Percentiles rank a stretch among this genome's conserved stretches.
Conservation (phyloP, 2,329 filamentous ascomycete genomes). For the Scolecobasidium constrictum region DNA sequence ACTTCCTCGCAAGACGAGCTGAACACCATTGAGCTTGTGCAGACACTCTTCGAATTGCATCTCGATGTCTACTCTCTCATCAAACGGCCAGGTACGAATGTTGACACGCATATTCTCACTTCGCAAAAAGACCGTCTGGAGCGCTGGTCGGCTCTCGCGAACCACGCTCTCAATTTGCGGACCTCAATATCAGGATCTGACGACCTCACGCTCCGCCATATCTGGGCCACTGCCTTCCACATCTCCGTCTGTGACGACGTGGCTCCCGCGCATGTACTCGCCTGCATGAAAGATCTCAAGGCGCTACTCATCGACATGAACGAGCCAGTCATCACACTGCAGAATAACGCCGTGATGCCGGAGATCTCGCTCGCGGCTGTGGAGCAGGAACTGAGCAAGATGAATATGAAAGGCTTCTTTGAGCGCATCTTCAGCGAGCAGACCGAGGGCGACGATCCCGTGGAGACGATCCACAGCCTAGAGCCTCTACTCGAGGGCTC, state of each 20-base stretch:
- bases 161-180: conserved; percentile 39
- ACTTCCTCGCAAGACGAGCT: conserved; percentile 17
- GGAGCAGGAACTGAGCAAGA: conserved; percentile 80
- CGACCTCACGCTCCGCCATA: conserved; percentile 46
- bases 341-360: conserved; percentile 82
- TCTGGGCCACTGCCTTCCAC: conserved; percentile 56
- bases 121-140: conserved; percentile 47
- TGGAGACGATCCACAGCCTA: conserved; percentile 78
- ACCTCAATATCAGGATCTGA: conserved; percentile 19
- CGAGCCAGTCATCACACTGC: conserved; percentile 47
- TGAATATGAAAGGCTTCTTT: conserved; percentile 96
- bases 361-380: conserved; percentile 74
- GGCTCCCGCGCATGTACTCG: conserved; percentile 47
- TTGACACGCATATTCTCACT: conserved; percentile 38
- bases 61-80: conserved; percentile 55
- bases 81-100: conserved; percentile 47
- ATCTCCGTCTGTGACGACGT: conserved; percentile 46
- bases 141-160: conserved; percentile 49
- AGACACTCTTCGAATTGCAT: conserved; percentile 56
- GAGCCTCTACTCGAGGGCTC: conserved; percentile 78
- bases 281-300: conserved; percentile 54
- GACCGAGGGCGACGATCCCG: conserved; percentile 68
- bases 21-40: conserved; percentile 39
- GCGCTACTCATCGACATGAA: conserved; percentile 37
- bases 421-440: conserved; percentile 77